Evolutionary conservation across 1,284 basidiomycete genomes (phyloP).

Genomic region (Boletus smithii): DNA sequence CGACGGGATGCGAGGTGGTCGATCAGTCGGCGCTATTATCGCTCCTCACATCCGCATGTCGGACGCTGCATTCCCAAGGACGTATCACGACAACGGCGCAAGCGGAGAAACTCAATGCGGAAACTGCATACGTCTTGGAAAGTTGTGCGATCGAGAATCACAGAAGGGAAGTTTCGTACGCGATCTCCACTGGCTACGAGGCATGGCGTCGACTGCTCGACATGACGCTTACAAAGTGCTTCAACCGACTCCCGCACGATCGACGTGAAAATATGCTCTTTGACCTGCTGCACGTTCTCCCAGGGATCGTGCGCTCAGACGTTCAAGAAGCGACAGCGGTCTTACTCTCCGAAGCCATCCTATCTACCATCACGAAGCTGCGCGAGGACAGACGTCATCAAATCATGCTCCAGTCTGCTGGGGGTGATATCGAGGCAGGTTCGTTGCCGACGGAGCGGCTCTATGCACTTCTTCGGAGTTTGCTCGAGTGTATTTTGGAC

Average conservation of each 20-base stretch:
- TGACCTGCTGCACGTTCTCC: constrained; percentile 79
- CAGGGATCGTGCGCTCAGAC: constrained; percentile 57
- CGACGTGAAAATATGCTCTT: constrained; percentile 83
- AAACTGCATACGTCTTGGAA: constrained; percentile 74
- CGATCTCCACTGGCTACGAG: constrained; percentile 68
- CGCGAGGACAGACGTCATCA: constrained; percentile 74
- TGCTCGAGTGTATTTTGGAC: constrained; percentile 76
- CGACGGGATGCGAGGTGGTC: constrained; percentile 77
- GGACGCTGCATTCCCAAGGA: constrained; percentile 65
- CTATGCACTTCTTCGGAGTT: constrained; percentile 68
- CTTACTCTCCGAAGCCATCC: constrained; percentile 75
- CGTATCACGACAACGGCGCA: constrained; percentile 61
- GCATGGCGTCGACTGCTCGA: constrained; percentile 84
- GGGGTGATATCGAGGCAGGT: constrained; percentile 60
- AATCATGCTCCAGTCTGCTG: constrained; percentile 57
- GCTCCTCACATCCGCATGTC: constrained; percentile 60
- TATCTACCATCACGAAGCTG: constrained; percentile 83
- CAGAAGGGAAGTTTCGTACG: constrained; percentile 73
- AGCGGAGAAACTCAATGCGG: constrained; percentile 65
- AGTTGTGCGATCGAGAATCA: constrained; percentile 87
- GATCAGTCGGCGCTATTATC: constrained; percentile 70
- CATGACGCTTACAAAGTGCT: constrained; percentile 80
- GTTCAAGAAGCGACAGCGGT: constrained; percentile 73
- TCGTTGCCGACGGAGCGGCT: constrained; percentile 79
- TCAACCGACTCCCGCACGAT: constrained; percentile 75